phyloP scores from a whole-genome alignment of 257 asterid species.

The Capsicum pubescens region DNA sequence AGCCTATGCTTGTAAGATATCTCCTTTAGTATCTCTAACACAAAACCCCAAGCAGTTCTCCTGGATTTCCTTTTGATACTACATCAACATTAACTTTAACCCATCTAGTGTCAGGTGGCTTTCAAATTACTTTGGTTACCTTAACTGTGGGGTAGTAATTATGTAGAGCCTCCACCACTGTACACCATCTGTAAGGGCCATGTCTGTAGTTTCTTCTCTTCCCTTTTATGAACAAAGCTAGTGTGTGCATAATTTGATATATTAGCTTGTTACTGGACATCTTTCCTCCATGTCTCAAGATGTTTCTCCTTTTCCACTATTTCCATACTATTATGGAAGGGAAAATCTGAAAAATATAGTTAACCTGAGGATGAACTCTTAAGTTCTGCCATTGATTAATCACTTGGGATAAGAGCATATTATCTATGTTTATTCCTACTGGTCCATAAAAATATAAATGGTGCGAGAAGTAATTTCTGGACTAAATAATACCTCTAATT shows the following conservation, averaged over 20 bases:
- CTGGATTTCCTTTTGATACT: neutral
- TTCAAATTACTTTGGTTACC: neutral
- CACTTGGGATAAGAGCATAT: no score
- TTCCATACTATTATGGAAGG: no score
- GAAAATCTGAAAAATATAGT: no score
- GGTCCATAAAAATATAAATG: no score
- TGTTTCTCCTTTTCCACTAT: no score
- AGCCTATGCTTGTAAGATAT: neutral
- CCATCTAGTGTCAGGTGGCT: neutral
- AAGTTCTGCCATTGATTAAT: no score
- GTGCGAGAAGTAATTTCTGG: no score
- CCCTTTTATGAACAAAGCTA: neutral
- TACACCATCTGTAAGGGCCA: neutral
- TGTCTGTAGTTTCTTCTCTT: neutral
- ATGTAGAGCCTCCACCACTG: neutral
- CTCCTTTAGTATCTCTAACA: neutral
- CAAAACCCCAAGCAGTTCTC: neutral
- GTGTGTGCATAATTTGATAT: neutral
- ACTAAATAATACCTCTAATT: no score
- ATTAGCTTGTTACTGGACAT: neutral
- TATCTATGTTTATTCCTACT: no score
- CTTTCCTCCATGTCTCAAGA: no score
- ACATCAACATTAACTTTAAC: neutral
- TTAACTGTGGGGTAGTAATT: neutral
- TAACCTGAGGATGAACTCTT: no score